Conservation (phyloP, 306 rosid genomes). For the Arachis stenosperma region DNA sequence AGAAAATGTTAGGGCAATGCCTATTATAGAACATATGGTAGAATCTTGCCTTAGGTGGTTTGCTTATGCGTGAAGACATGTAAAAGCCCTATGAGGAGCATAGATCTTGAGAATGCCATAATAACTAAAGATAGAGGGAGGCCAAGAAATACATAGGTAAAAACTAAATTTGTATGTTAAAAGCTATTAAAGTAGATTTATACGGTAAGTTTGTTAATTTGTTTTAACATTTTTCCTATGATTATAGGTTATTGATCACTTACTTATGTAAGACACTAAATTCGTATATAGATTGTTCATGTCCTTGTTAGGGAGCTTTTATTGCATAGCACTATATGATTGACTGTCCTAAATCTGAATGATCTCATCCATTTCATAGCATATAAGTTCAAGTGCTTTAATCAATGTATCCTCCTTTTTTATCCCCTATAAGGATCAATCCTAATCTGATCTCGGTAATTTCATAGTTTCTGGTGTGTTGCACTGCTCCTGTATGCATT, state of each 20-base stretch:
- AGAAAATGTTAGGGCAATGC: not conserved
- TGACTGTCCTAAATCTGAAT: constrained; percentile 8
- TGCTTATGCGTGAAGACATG: not conserved
- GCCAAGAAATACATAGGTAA: not conserved
- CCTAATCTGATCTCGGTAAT: constrained; percentile 18
- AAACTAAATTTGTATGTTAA: not conserved
- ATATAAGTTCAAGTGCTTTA: constrained; percentile 7
- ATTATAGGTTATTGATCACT: too few relatives aligned
- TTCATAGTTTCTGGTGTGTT: constrained; percentile 14
- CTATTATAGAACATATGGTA: not conserved
- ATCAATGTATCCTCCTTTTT: constrained; percentile 20
- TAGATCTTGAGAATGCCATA: not conserved
- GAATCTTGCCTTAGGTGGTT: not conserved
- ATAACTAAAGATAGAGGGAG: not conserved
- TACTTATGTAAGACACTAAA: too few relatives aligned
- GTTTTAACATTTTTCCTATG: too few relatives aligned
- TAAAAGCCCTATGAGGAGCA: not conserved
- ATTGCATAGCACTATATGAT: constrained; percentile 18
- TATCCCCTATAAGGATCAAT: not conserved
- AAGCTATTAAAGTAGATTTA: not conserved
- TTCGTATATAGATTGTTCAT: constrained; percentile 22
- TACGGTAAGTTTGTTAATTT: too few relatives aligned
- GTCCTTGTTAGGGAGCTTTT: constrained; percentile 29
- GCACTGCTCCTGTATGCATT: constrained; percentile 14
- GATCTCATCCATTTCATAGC: constrained; percentile 1